Evolutionary conservation across 345 rosid genomes (phyloP).

Genomic region (Ricinus communis): DNA sequence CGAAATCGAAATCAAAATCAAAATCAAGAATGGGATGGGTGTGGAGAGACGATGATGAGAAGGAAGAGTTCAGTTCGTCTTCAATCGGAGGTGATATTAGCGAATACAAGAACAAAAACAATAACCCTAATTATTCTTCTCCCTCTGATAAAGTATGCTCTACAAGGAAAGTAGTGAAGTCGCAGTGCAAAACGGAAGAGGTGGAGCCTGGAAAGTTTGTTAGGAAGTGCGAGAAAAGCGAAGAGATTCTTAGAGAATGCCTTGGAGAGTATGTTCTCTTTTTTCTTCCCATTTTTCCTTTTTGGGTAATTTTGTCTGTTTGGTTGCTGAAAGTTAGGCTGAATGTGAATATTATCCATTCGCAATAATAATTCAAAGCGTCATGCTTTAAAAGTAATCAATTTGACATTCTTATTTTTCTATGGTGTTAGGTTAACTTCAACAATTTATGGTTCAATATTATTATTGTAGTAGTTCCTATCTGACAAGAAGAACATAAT

Average conservation of each 20-base stretch:
- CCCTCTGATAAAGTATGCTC: constrained; percentile 43
- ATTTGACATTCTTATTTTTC: too few relatives aligned
- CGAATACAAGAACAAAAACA: background rate
- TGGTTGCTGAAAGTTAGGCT: background rate
- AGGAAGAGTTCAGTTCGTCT: background rate
- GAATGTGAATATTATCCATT: too few relatives aligned
- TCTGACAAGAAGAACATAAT: too few relatives aligned
- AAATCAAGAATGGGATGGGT: constrained; percentile 31
- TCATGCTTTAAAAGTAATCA: too few relatives aligned
- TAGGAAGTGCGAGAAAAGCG: constrained; percentile 81
- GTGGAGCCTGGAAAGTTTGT: constrained; percentile 84
- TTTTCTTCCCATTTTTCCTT: background rate
- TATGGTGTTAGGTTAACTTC: too few relatives aligned
- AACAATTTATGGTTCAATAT: too few relatives aligned
- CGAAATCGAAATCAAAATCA: background rate
- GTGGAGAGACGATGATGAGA: constrained; percentile 25
- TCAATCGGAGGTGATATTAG: background rate
- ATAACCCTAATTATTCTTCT: background rate
- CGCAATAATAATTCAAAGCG: too few relatives aligned
- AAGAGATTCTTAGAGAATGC: constrained; percentile 71
- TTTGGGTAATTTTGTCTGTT: background rate
- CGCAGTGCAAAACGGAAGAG: constrained; percentile 86
- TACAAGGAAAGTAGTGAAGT: constrained; percentile 57
- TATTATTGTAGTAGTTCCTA: too few relatives aligned
- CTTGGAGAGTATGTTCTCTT: constrained; percentile 52